Base-by-base conservation (phyloP, 225 moss, liverwort and hornwort genomes). In the Lunularia cruciata region DNA sequence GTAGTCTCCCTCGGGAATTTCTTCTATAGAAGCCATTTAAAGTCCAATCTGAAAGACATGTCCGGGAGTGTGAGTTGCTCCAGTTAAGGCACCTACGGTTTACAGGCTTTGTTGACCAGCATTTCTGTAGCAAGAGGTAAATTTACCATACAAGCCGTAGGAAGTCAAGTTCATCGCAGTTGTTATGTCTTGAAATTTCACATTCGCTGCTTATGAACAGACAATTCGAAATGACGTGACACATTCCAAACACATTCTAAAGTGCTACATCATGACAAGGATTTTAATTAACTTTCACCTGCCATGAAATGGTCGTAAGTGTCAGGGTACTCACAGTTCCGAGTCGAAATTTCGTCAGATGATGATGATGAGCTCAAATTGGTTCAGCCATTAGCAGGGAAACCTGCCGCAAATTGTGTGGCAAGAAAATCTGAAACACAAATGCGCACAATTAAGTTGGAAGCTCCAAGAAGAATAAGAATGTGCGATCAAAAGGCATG, bases 1-100 rank as follows among this genome's bases (percentile, higher is more conserved):
- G 58, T 84, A 84, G 64, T 84, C 79, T 63, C 81, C 81, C 40
- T 84, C 87, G 43, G 68, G 67, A 64, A 76, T 67, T 61, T 83
- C 86, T 31, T 81, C 86, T 37, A 87, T 43, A 33, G 85, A 78
- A 60, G 79, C 81, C 86, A 87, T 87, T 78, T 15, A 61, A 68
- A 23, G 33, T 72, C 57, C 63, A n/a, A 73, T 61, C 68, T 71
- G 65, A 30, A 39, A 65, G 0, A 31, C 10, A 16, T 31, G 5
- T 12, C 6, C 20, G 18, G 32, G 12, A 27, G 28, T 19, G 20
- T 60, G 60, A 34, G 60, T 8, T 60, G 43, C 11, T 43, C 43
- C 38, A n/a, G 9, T 18, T 8, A 59, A 31, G 30, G 25, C 15
- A 57, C 57, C 30, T 16, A 6, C 30, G 20, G 30, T 32, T 15